A percentile compares a stretch with the other conserved stretches of the same genome.
These are phyloP conservation scores for Leccinum sublutescens DNA, from an alignment of 768 basidiomycete species.

Conservation along the genomic window DNA sequence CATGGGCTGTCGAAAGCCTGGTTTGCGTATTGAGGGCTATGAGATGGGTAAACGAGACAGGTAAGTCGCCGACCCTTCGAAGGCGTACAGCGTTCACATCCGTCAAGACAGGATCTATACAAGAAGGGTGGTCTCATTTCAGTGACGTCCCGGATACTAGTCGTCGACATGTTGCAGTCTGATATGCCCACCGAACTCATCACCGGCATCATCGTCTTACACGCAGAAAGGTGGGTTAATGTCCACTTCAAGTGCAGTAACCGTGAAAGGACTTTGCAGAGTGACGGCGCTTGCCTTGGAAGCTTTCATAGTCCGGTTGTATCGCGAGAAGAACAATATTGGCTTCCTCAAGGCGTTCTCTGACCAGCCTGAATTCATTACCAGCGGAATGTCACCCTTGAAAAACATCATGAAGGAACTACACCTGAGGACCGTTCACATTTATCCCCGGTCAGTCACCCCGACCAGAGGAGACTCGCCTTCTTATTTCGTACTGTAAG, in stretches of 20 bases:
- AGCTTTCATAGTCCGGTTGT: constrained; percentile 91
- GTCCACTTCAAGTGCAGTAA: neutral
- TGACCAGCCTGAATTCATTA: constrained; percentile 95
- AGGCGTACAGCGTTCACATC: constrained; percentile 9
- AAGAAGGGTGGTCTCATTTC: constrained; percentile 86
- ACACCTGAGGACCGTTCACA: constrained; percentile 82
- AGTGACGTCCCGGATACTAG: constrained; percentile 90
- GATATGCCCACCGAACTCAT: constrained; percentile 85
- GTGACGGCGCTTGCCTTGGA: constrained; percentile 83
- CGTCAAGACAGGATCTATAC: constrained; percentile 74
- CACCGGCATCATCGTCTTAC: constrained; percentile 85
- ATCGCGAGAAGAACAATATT: constrained; percentile 81
- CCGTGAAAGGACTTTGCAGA: constrained; percentile 39
- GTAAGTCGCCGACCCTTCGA: constrained; percentile 39
- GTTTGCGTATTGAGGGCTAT: constrained; percentile 77
- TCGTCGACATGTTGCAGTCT: constrained; percentile 89
- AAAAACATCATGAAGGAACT: constrained; percentile 92
- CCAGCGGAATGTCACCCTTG: constrained; percentile 86
- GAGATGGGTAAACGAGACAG: constrained; percentile 80
- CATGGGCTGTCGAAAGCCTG: constrained; percentile 87
- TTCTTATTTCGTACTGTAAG: constrained; percentile 39
- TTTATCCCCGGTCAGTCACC: constrained; percentile 77
- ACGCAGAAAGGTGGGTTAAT: constrained; percentile 75
- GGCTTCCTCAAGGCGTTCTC: constrained; percentile 98
- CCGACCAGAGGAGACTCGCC: neutral